Evolutionary conservation across 2,329 filamentous ascomycete genomes (phyloP), one percentile per base, ranked within the genome.

Genomic region (Albophoma yamanashiensis): DNA sequence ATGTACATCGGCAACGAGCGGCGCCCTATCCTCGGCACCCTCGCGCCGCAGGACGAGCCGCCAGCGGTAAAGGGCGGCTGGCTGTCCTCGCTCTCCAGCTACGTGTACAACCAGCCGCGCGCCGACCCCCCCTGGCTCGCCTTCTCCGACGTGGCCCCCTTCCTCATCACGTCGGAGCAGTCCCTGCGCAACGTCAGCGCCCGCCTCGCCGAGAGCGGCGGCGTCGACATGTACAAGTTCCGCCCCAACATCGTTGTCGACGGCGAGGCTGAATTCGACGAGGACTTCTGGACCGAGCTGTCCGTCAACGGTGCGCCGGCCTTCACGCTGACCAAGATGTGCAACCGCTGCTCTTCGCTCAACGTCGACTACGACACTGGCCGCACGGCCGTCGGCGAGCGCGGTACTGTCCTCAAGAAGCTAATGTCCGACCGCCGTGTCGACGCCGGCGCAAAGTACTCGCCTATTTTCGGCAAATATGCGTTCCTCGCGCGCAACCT

Each of bases 101-200:
- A 70, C 60, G 59, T 79, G 17, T 36, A 53, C 31, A 14, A 31
- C 31, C 50, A 22, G 31, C 50, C 50, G 43, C 43, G 40, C 22
- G 62, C 62, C 11, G 72, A 79, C 15, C 69, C 76, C 15, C 75
- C 79, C 42, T 81, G 77, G 68, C 79, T 93, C 52, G 84, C 82
- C 2, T 94, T 93, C 73, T 83, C 85, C 45, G 90, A 94, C 72
- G 83, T 83, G 63, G 89, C 89, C 1, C 88, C 90, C 0, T 89
- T 89, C 70, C 81, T 96, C 17, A 73, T 96, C 31, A 80, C 87
- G 6, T 89, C 86, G 0, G 79, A 86, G 62, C 81, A 84, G 2
- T 94, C 89, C 1, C 79, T 92, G n/a, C 73, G 78, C 25, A 80
- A 89, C 65, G 82, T 95, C 55, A 84, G 82, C 40, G 69, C 70